Percentiles rank a stretch among this genome's conserved stretches.
Evolutionary conservation across 2,329 filamentous ascomycete genomes (phyloP).

Genomic region (Colletotrichum sojae): DNA sequence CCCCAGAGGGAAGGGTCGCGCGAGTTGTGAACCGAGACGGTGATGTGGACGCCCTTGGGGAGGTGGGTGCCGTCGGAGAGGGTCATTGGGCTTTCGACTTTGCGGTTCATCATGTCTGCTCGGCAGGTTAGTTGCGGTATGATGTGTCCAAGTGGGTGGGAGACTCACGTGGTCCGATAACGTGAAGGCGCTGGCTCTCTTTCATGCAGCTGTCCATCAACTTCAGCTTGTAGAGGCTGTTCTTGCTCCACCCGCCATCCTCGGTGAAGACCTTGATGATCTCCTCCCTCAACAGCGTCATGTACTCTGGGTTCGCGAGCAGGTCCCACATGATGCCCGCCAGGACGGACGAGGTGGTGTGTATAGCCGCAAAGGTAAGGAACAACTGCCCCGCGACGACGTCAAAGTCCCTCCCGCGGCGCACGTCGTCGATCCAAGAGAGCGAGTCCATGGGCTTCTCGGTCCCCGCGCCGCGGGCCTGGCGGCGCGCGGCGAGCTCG

Average conservation of each 20-base stretch:
- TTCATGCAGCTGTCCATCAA: conserved; percentile 59
- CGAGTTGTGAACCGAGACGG: conserved; percentile 13
- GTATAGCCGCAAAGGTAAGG: conserved; percentile 74
- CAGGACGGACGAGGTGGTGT: conserved; percentile 56
- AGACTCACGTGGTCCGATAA: conserved; percentile 11
- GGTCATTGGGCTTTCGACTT: conserved; percentile 15
- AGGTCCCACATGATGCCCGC: conserved; percentile 57
- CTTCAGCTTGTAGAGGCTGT: conserved; percentile 54
- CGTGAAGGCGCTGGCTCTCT: conserved; percentile 50
- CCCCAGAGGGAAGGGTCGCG: conserved; percentile 22
- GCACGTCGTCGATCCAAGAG: conserved; percentile 57
- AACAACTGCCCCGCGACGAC: conserved; percentile 80
- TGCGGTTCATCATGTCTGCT: conserved; percentile 21
- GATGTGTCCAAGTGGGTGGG: neutral
- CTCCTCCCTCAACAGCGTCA: conserved; percentile 58
- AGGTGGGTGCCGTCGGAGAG: conserved; percentile 35
- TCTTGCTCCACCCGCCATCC: conserved; percentile 52
- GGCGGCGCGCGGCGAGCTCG: conserved; percentile 44
- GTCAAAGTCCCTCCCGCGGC: conserved; percentile 74
- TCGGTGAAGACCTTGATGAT: conserved; percentile 52
- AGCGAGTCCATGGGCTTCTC: conserved; percentile 54
- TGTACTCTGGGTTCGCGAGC: conserved; percentile 53
- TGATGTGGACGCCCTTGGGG: conserved; percentile 20
- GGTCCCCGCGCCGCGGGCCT: conserved; percentile 43
- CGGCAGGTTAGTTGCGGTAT: neutral